Percentiles rank a stretch among this genome's conserved stretches.
These are phyloP conservation scores for Austroboletus festivus DNA, from an alignment of 768 basidiomycete species.

Conservation along the genomic window DNA sequence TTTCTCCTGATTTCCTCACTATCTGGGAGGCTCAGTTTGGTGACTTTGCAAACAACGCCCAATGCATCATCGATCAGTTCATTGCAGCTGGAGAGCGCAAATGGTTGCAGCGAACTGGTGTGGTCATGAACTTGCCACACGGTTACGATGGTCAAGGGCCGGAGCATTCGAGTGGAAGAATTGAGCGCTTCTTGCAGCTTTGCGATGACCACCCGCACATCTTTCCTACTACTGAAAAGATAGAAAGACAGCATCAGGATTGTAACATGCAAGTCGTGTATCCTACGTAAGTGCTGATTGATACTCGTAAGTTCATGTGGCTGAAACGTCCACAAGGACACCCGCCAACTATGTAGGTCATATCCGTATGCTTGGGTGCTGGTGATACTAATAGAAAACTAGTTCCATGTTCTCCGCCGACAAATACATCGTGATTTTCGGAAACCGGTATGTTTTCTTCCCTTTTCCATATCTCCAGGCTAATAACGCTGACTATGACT, in stretches of 20 bases:
- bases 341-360: constrained; percentile 82
- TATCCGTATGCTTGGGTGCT: background rate
- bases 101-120: constrained; percentile 91
- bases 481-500: background rate
- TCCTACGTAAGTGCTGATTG: constrained; percentile 65
- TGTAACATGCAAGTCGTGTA: constrained; percentile 99
- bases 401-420: constrained; percentile 96
- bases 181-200: constrained; percentile 96
- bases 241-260: constrained; percentile 95
- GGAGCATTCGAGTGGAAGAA: constrained; percentile 92
- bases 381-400: constrained; percentile 12
- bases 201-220: constrained; percentile 95
- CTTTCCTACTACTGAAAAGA: constrained; percentile 85
- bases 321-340: constrained; percentile 49
- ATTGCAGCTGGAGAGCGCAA: constrained; percentile 96
- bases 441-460: constrained; percentile 70
- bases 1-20: constrained; percentile 87
- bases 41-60: constrained; percentile 97
- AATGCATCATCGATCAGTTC: constrained; percentile 98
- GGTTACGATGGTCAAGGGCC: constrained; percentile 99
- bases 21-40: constrained; percentile 99
- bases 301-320: background rate
- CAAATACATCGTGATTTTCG: constrained; percentile 98
- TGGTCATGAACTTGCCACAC: constrained; percentile 88
- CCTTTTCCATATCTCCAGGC: background rate